Base-by-base conservation (phyloP, 2,329 filamentous ascomycete genomes). In the Dothideomycetes sp. region DNA sequence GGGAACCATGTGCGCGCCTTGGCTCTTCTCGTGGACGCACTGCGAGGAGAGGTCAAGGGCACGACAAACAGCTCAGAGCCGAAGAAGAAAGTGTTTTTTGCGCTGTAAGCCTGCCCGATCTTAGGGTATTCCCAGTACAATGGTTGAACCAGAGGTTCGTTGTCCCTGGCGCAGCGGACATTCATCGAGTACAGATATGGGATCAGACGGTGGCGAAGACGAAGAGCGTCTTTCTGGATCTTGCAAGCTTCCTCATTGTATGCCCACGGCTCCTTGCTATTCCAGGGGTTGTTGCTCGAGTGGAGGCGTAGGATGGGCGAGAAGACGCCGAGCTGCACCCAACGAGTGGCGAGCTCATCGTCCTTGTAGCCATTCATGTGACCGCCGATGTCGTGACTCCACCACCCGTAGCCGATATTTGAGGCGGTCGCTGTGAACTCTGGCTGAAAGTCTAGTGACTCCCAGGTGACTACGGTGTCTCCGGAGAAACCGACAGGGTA, bases 391-490 rank as follows among this genome's bases (percentile, higher is more conserved):
- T 81, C 77, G 52, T 81, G 76, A 36, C 71, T 76, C 77, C 77
- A 81, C 75, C 76, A 80, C 2, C 75, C 77, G 45, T 76, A 81
- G 0, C 77, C 77, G 43, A 81, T 77, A 53, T 81, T 81, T 8
- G 73, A 76, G 0, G 77, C 73, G 0, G 73, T 79, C 3, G 75
- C 72, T 0, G 77, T 81, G 49, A 81, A 81, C 49, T 81, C 75
- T 5, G 77, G 75, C 52, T 81, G 77, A 56, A 80, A 81, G 11
- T 66, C 54, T 12, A 81, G 63, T 0, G 72, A 75, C 0, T 63
- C 68, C 77, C 77, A 81, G 0, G 72, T 72, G 14, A 72, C 69
- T 33, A 74, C 55, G 0, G 70, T 70, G 46, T 81, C 77, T 0
- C 77, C 77, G 0, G 75, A 80, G 51, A 81, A 81, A 0, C 77